Base-by-base conservation (phyloP, 2,329 filamentous ascomycete genomes). In the Microthyrium microscopicum region DNA sequence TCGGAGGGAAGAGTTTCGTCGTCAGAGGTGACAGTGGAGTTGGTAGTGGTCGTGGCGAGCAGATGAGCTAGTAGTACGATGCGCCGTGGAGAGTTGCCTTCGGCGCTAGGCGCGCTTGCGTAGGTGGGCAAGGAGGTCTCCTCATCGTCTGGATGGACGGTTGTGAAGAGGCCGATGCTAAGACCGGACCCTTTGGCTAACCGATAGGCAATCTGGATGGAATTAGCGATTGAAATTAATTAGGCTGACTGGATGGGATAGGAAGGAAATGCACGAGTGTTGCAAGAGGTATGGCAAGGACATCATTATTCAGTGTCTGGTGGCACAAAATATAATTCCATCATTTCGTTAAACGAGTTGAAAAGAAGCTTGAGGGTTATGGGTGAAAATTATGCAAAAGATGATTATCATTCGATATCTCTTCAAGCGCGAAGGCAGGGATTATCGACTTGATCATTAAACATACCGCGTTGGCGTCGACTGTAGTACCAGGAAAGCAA, bases 131-230 rank as follows among this genome's bases (percentile, higher is more conserved):
- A 67, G 43, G 73, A 57, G 35, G 61, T 29, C n/a, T 13, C 55
- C 45, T 57, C 53, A 42, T 65, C 63, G 35, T 52, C 50, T 13
- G 38, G 26, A 45, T 54, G 45, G 45, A 63, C 47, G 39, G 68
- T 71, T 40, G 77, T 79, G 60, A 87, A 93, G 35, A 93, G 57
- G 19, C 84, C 85, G 33, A 85, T 62, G 50, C 71, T 77, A 35
- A 93, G 67, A 47, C 85, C 78, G 25, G 78, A 74, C 50, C 78
- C 85, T 47, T 62, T 66, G 18, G 65, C 68, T 18, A 92, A 68
- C 40, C 82, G 77, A 55, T 91, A 91, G 36, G 68, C 58, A 47
- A 89, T 72, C 80, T 87, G 47, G n/a, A n/a, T n/a, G n/a, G n/a
- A n/a, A n/a, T n/a, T n/a, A n/a, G n/a, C n/a, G n/a, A n/a, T n/a